phyloP scores from a whole-genome alignment of 768 basidiomycete species.

The Pleurotus sapidus region DNA sequence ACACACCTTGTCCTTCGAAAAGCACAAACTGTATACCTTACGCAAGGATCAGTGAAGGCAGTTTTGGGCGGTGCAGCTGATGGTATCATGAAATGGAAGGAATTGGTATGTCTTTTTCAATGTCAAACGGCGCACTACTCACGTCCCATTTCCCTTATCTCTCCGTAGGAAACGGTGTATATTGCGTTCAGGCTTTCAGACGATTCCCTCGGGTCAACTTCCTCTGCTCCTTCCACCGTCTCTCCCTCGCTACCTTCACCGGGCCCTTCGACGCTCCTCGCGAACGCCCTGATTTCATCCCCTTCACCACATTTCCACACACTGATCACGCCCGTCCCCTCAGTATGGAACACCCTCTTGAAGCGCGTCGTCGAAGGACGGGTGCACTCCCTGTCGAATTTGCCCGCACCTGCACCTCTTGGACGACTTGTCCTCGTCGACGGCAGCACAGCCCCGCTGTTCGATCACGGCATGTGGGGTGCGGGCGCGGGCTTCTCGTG shows the following conservation, averaged over 20 bases:
- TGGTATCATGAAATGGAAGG: slow-evolving; percentile 38
- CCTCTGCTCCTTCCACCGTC: not conserved
- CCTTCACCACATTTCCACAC: slow-evolving; percentile 41
- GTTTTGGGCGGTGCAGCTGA: slow-evolving; percentile 44
- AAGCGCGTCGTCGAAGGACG: slow-evolving; percentile 30
- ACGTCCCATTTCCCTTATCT: not conserved
- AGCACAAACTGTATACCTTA: slow-evolving; percentile 48
- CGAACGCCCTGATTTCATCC: slow-evolving; percentile 33
- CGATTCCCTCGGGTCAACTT: slow-evolving; percentile 23
- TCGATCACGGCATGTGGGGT: too few species aligned
- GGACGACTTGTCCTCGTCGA: not conserved
- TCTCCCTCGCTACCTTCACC: slow-evolving; percentile 13
- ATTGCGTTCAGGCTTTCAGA: slow-evolving; percentile 57
- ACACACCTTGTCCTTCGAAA: slow-evolving; percentile 53
- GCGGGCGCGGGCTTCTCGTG: too few species aligned
- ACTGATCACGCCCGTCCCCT: slow-evolving; percentile 52
- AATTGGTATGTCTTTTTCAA: slow-evolving; percentile 39
- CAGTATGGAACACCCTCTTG: slow-evolving; percentile 56
- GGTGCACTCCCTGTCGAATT: not conserved
- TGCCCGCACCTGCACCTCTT: not conserved
- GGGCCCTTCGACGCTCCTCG: slow-evolving; percentile 32
- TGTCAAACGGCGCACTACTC: not conserved
- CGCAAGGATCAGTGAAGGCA: slow-evolving; percentile 41
- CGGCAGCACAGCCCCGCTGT: not conserved
- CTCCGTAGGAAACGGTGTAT: slow-evolving; percentile 46